These are phyloP conservation scores for Populus euphratica DNA, from an alignment of 345 rosid species.

Conservation along the genomic window DNA sequence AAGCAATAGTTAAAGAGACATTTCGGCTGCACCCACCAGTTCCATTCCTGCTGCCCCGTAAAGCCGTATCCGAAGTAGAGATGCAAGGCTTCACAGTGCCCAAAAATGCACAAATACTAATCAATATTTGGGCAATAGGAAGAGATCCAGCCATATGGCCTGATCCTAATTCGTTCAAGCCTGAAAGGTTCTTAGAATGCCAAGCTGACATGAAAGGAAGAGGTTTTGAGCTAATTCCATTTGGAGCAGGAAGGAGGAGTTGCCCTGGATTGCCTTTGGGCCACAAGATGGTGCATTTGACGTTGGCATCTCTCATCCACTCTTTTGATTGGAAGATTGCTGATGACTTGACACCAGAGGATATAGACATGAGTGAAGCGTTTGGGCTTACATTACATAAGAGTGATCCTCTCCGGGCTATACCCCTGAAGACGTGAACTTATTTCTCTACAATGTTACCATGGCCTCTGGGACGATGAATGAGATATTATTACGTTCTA, in stretches of 20 bases:
- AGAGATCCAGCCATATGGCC: neutral
- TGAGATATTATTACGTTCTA: too few species aligned
- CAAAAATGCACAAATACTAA: constrained; percentile 1
- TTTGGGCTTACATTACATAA: constrained; percentile 34
- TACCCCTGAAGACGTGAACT: constrained; percentile 6
- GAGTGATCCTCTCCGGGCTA: constrained; percentile 21
- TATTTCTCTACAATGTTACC: too few species aligned
- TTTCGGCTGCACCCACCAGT: neutral
- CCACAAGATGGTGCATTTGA: constrained; percentile 26
- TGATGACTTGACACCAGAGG: constrained; percentile 14
- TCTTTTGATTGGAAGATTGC: constrained; percentile 31
- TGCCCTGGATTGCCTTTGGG: constrained; percentile 43
- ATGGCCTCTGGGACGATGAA: too few species aligned
- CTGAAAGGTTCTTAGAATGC: constrained; percentile 8
- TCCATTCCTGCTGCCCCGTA: neutral
- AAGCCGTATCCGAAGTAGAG: neutral
- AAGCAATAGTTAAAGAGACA: constrained; percentile 2
- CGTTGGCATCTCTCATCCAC: constrained; percentile 41
- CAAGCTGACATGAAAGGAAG: constrained; percentile 9
- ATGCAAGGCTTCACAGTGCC: neutral
- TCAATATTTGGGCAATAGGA: neutral
- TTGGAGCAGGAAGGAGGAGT: constrained; percentile 35
- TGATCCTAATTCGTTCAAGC: neutral
- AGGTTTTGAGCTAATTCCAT: constrained; percentile 18
- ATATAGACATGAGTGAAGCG: constrained; percentile 18